These are phyloP conservation scores for Vishniacozyma victoriae DNA, from an alignment of 768 basidiomycete species.

Conservation along the genomic window DNA sequence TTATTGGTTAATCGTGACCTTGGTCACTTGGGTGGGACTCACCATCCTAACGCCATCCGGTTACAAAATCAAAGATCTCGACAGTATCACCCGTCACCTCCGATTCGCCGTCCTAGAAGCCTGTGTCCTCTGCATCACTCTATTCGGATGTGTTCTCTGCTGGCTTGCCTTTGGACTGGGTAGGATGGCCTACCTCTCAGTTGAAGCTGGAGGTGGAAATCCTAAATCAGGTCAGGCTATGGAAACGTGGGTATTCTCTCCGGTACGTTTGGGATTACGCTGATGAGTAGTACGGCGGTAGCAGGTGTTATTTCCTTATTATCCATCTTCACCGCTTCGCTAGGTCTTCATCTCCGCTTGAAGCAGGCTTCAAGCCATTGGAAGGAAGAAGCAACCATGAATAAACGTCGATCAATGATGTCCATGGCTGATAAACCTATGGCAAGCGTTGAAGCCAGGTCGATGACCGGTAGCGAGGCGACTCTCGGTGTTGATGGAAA, in stretches of 20 bases:
- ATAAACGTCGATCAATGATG: slow-evolving; percentile 34
- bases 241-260: slow-evolving; percentile 42
- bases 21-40: slow-evolving; percentile 37
- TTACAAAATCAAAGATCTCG: slow-evolving; percentile 39
- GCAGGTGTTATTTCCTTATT: slow-evolving; percentile 36
- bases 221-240: slow-evolving; percentile 40
- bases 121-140: slow-evolving; percentile 39
- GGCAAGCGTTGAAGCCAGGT: background rate
- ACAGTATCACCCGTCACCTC: slow-evolving; percentile 40
- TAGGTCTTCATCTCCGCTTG: slow-evolving; percentile 37
- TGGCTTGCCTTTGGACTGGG: slow-evolving; percentile 43
- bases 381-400: slow-evolving; percentile 38
- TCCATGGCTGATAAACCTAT: slow-evolving; percentile 6
- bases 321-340: slow-evolving; percentile 29
- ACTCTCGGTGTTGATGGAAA: slow-evolving; percentile 1
- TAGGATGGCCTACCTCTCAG: slow-evolving; percentile 24
- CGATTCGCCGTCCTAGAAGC: slow-evolving; percentile 41
- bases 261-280: too few species aligned
- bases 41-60: slow-evolving; percentile 30
- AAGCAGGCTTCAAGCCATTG: slow-evolving; percentile 25
- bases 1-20: slow-evolving; percentile 43
- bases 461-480: background rate
- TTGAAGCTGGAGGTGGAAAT: slow-evolving; percentile 20
- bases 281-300: slow-evolving; percentile 29
- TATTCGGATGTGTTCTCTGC: slow-evolving; percentile 43